phyloP scores from a whole-genome alignment of 202 grass and related monocot species.

The Dendrocalamus latiflorus region DNA sequence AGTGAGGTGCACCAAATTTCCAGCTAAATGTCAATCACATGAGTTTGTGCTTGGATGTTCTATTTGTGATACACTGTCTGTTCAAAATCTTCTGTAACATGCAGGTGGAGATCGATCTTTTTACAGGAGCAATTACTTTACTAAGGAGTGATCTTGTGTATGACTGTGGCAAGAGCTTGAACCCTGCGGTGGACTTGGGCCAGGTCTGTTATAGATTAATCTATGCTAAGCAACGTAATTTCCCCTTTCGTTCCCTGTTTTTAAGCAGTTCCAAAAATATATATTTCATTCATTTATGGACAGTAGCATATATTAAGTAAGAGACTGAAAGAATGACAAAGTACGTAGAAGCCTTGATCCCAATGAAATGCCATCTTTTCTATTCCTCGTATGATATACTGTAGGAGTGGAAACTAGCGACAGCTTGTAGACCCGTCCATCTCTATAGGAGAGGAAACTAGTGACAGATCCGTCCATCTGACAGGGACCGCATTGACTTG shows the following conservation, averaged over 20 bases:
- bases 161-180: too few species aligned
- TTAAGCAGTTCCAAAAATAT: neutral
- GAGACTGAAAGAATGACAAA: too few species aligned
- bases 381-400: too few species aligned
- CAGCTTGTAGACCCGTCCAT: too few species aligned
- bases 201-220: constrained; percentile 44
- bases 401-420: too few species aligned
- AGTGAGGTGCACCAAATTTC: constrained; percentile 47
- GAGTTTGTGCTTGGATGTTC: neutral
- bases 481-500: too few species aligned
- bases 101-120: constrained; percentile 72
- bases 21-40: neutral
- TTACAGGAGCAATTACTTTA: constrained; percentile 71
- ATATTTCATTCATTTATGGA: neutral
- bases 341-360: too few species aligned
- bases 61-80: neutral
- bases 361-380: too few species aligned
- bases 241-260: neutral
- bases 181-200: constrained; percentile 82
- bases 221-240: too few species aligned
- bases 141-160: constrained; percentile 42
- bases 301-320: neutral
- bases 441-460: too few species aligned
- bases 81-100: neutral
- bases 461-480: too few species aligned